A percentile compares a stretch with the other conserved stretches of the same genome.
These are phyloP conservation scores for Wickerhamomyces bovis DNA, from an alignment of 805 yeast genomes.

Conservation along the genomic window DNA sequence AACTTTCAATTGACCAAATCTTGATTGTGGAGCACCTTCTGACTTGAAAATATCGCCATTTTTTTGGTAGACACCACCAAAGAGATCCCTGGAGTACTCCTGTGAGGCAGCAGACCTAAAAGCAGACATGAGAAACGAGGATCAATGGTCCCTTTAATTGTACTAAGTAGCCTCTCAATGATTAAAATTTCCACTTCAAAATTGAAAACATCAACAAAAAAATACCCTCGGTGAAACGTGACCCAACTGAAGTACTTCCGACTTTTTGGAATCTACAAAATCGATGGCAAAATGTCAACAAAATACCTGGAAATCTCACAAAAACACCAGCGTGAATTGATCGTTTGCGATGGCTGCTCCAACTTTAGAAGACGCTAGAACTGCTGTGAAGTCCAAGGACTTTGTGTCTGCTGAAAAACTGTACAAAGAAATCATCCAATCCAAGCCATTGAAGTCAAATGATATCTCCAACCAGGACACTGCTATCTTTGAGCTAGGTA, in stretches of 20 bases:
- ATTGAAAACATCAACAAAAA: not conserved
- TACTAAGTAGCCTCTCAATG: not conserved
- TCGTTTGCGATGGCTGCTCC: conserved; percentile 15
- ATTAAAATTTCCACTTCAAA: not conserved
- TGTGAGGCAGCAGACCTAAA: not conserved
- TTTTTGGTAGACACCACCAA: conserved; percentile 20
- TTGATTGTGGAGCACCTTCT: conserved; percentile 13
- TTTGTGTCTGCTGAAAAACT: conserved; percentile 52
- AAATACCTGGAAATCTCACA: no score
- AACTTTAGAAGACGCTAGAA: conserved; percentile 54
- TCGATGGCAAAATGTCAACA: not conserved
- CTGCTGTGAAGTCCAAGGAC: conserved; percentile 44
- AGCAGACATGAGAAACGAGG: not conserved
- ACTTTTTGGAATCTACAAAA: not conserved
- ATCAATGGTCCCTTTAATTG: not conserved
- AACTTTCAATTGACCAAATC: conserved; percentile 18
- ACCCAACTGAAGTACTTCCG: not conserved
- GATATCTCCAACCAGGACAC: conserved; percentile 24
- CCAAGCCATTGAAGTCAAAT: conserved; percentile 19
- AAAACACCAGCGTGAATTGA: not conserved
- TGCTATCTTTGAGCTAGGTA: conserved; percentile 65
- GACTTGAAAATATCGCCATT: conserved; percentile 19
- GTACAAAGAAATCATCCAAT: conserved; percentile 45
- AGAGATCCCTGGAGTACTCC: conserved; percentile 21
- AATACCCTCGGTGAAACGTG: not conserved